These are phyloP conservation scores for Fusarium foetens DNA, from an alignment of 2,329 filamentous ascomycete genomes.

Conservation along the genomic window DNA sequence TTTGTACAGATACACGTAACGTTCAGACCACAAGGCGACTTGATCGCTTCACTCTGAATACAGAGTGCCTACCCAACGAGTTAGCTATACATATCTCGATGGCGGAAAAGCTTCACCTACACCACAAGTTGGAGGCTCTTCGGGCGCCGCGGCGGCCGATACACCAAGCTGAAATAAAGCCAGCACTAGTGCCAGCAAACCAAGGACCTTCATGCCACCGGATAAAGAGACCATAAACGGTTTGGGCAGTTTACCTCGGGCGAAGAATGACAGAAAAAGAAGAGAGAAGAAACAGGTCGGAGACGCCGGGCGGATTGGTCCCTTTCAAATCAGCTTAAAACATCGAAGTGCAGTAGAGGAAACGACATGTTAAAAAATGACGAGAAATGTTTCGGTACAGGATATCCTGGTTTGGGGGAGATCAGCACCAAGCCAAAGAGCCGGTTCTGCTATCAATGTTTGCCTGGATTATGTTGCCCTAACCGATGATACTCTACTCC, in stretches of 20 bases:
- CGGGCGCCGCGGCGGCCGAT: constrained; percentile 16
- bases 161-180: constrained; percentile 22
- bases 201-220: constrained; percentile 23
- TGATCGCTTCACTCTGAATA: constrained; percentile 4
- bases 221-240: not conserved
- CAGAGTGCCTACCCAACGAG: not conserved
- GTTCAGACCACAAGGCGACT: constrained; percentile 17
- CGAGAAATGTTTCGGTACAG: not conserved
- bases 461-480: not conserved
- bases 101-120: not conserved
- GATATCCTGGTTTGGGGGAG: not conserved
- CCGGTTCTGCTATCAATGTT: not conserved
- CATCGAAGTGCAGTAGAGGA: not conserved
- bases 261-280: not conserved
- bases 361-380: not conserved
- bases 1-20: constrained; percentile 23
- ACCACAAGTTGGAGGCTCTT: constrained; percentile 28
- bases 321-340: not conserved
- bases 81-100: not conserved
- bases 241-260: not conserved
- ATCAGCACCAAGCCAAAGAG: not conserved
- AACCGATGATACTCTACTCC: not conserved
- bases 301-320: not conserved
- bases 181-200: not conserved
- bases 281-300: not conserved